Evolutionary conservation across 345 rosid species (phyloP), one percentile per base, ranked within the genome.

Genomic region (Sapria himalayana): DNA sequence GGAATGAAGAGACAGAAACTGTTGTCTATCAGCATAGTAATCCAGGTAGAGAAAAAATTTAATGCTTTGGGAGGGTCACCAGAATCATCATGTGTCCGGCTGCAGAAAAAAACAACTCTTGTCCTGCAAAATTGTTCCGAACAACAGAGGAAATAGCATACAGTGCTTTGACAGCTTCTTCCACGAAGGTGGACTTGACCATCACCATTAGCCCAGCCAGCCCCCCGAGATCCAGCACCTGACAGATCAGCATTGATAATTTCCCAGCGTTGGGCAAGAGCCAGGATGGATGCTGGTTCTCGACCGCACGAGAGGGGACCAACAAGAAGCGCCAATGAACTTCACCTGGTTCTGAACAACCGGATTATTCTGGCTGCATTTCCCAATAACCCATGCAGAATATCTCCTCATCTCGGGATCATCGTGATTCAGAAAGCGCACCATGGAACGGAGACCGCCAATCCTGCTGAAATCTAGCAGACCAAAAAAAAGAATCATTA

Each of bases 351-450:
- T 66, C 68, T 89, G 92, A 58, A 82, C 66, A 59, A 62, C 50
- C 8, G 79, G 80, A 63, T 82, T 73, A 59, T 89, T 89, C 62
- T 89, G 95, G 62, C 93, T 55, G 9, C 94, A 91, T 60, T 63
- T 79, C 37, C 98, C 98, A 7, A 89, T 59, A 50, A 89, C 71
- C 98, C 98, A 89, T 22, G 98, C 95, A 48, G 98, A 76, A 50
- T 69, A 37, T 56, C 55, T 82, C 68, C 93, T 69, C 32, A 67
- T 58, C 11, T 71, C 84, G 10, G 77, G 12, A 37, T 82, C 84
- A 38, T 66, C 61, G 53, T 82, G 93, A 61, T 54, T 45, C 35
- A 82, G 86, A 58, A 79, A 66, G 49, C 44, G 52, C 36, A 71
- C 46, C 19, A 82, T 53, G 29, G 64, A 68, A 11, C 38, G 37